phyloP scores from a whole-genome alignment of 2,329 filamentous ascomycete genomes.

The Madurella fahalii region DNA sequence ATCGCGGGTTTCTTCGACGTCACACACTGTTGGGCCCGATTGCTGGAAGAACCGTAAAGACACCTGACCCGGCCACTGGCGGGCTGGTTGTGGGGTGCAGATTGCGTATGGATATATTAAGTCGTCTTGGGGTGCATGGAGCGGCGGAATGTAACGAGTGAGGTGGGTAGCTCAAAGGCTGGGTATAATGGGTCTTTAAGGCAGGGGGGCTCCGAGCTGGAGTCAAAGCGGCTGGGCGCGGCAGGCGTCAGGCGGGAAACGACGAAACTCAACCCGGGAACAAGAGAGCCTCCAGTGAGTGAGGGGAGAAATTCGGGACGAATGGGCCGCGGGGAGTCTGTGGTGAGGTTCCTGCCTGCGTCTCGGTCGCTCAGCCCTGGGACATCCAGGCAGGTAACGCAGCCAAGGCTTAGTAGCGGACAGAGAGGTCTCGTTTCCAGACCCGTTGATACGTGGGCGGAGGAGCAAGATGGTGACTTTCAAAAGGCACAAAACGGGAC shows the following conservation, averaged over 20 bases:
- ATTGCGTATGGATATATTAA: constrained; percentile 15
- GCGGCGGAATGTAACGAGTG: constrained; percentile 14
- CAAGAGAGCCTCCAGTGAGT: background rate
- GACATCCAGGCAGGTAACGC: background rate
- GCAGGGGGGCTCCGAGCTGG: constrained; percentile 7
- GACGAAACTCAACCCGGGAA: background rate
- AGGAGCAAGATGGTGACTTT: background rate
- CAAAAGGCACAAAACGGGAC: background rate
- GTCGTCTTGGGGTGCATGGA: constrained; percentile 14
- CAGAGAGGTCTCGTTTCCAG: too few species aligned
- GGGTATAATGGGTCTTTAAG: constrained; percentile 1
- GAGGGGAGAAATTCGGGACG: background rate
- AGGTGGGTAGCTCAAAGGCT: background rate
- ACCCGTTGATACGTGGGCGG: background rate
- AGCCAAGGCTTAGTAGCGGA: background rate
- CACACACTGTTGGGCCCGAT: background rate
- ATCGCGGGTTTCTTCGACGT: constrained; percentile 6
- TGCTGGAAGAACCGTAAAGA: background rate
- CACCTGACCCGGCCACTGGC: constrained; percentile 8
- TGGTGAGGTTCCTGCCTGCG: too few species aligned
- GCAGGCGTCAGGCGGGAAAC: background rate
- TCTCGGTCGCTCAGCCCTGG: background rate
- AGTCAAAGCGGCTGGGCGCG: background rate
- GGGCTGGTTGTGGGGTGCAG: constrained; percentile 9
- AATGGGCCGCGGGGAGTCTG: too few species aligned